Base-by-base conservation (phyloP, 192 early-diverging fungal genomes). In the Podila minutissima region DNA sequence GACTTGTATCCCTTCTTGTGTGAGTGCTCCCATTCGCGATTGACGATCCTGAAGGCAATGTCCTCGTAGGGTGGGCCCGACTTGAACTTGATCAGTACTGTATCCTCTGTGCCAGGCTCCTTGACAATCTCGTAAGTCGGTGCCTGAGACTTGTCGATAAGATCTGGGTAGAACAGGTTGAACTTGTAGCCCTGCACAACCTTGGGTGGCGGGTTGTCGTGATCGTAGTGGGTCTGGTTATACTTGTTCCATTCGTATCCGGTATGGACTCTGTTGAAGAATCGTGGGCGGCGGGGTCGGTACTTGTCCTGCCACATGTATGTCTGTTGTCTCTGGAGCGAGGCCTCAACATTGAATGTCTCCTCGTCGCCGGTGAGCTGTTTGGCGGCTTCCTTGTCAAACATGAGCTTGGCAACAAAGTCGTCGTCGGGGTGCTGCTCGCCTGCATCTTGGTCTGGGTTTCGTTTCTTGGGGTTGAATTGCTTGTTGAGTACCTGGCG, bases 221-320 rank as follows among this genome's bases (percentile, higher is more conserved):
- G 87, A 72, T 97, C 96, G 84, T 99, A 99, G 83, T 99, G 98
- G 6, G 95, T 97, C 74, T 96, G 95, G 72, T 99, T 99, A 74
- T 98, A 99, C 88, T 98, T 97, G 89, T 98, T 99, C 98, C 98
- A 99, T 83, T 98, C 97, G 71, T 97, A 98, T 37, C 98, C 98
- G 1, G 95, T 97, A 66, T 97, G 95, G 29, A 99, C 97, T 57
- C 96, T 92, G 88, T 99, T 99, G 69, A 97, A 95, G 87, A 94
- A 99, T 67, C 95, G 88, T 26, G 98, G 97, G 78, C 97, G 98
- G 38, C 97, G 90, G 33, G 97, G 97, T 33, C 96, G 86, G 81
- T 99, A 97, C 83, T 98, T 97, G 84, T 97, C 96, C 83, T 95
- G 92, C 94, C 94, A 95, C 68, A 89, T 73, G 72, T 96, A 95